Evolutionary conservation across 768 basidiomycete genomes (phyloP), one percentile per base, ranked within the genome.

Genomic region (Leucocoprinus birnbaumii): DNA sequence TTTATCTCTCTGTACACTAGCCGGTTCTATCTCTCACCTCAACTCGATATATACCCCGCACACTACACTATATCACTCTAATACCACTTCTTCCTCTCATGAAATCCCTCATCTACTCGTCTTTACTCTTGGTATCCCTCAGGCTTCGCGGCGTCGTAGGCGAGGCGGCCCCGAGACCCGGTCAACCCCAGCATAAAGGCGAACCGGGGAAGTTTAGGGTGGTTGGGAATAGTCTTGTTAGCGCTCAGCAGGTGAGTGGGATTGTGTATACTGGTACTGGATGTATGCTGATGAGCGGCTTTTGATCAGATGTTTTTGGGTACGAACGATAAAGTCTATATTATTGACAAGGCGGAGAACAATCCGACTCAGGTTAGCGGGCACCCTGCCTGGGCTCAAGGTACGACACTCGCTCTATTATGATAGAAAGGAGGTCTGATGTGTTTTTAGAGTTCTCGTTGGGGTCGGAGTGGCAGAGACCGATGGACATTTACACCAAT

Each of bases 341-440:
- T 92, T 59, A 66, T 92, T 22, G 91, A 94, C 75, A 93, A 94
- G 71, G 81, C 80, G 7, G 87, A 91, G 64, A 79, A 81, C 59
- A 91, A 91, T 68, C 80, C 84, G 0, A 65, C 78, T 0, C 68
- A 75, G 50, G 77, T 90, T 46, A 78, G 79, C 26, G 84, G 82
- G 0, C 88, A 89, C 68, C 84, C 87, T 0, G 82, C 84, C 4
- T 87, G 85, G 85, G 86, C 82, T 3, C 76, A 86, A 4, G 87
- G 84, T 80, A 49, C 19, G 68, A 55, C 9, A 22, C 46, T 52
- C 25, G 21, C 26, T 7, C 21, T 22, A 43, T 48, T 18, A 45
- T 41, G n/a, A n/a, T n/a, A n/a, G n/a, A n/a, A n/a, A n/a, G n/a
- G n/a, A n/a, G n/a, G n/a, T n/a, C 14, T 26, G 27, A 34, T 7